Percentiles rank a stretch among this genome's conserved stretches.
Conservation (phyloP, 108 stramenopile species). For the Mediolabrus comicus region DNA sequence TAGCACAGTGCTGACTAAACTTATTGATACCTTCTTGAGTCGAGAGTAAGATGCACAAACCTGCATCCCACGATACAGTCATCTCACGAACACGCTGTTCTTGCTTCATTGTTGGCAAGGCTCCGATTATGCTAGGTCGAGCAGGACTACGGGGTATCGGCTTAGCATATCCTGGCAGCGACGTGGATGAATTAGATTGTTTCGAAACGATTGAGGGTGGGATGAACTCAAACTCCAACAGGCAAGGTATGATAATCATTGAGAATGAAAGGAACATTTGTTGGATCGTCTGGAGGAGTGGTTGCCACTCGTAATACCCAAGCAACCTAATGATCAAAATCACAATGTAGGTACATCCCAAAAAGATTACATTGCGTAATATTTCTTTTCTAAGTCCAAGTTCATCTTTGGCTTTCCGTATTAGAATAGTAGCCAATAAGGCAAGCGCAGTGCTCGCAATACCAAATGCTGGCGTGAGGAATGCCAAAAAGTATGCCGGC, state of each 20-base stretch:
- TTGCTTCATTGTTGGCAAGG: background rate
- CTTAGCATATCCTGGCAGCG: constrained; percentile 36
- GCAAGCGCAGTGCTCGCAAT: constrained; percentile 13
- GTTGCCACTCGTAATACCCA: constrained; percentile 28
- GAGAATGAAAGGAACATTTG: constrained; percentile 44
- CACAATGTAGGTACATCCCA: constrained; percentile 19
- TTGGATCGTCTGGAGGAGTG: constrained; percentile 37
- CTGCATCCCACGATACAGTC: constrained; percentile 43
- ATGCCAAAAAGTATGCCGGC: background rate
- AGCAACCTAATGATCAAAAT: constrained; percentile 24
- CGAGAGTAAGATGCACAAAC: constrained; percentile 41
- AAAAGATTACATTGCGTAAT: constrained; percentile 23
- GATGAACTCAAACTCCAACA: constrained; percentile 11
- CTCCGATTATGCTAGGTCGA: constrained; percentile 1
- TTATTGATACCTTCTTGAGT: constrained; percentile 38
- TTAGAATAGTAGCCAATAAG: background rate
- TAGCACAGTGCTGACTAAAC: constrained; percentile 44
- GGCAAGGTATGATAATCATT: constrained; percentile 33
- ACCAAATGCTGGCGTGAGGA: constrained; percentile 13
- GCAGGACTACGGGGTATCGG: constrained; percentile 17
- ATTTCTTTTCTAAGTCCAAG: constrained; percentile 39
- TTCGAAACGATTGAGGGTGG: constrained; percentile 5
- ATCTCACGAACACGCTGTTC: constrained; percentile 7
- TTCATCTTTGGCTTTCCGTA: constrained; percentile 39
- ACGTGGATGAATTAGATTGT: constrained; percentile 12